Percentiles rank a stretch among this genome's conserved stretches.
Conservation (phyloP, 306 rosid genomes). For the Cicer bijugum region DNA sequence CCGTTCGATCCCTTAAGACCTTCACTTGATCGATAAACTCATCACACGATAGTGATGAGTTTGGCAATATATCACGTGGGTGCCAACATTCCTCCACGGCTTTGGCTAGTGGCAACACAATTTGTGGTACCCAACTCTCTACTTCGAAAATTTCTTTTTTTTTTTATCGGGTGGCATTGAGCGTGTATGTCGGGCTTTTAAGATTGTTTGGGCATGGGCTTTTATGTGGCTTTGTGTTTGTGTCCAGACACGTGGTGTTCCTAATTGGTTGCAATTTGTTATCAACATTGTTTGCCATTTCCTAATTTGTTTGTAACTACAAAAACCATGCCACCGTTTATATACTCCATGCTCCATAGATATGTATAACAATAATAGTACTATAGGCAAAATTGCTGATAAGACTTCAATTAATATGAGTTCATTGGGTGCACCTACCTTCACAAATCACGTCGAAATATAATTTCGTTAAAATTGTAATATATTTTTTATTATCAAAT, state of each 20-base stretch:
- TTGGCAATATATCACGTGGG: neutral
- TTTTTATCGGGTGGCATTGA: neutral
- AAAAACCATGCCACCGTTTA: neutral
- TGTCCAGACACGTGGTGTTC: neutral
- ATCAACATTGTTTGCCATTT: neutral
- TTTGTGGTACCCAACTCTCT: neutral
- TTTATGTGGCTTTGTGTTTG: neutral
- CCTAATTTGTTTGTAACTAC: neutral
- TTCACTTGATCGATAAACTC: neutral
- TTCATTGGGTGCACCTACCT: neutral
- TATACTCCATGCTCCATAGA: neutral
- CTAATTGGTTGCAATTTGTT: neutral
- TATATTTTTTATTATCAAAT: too few species aligned
- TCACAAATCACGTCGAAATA: neutral
- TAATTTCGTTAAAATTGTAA: too few species aligned
- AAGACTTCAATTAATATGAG: neutral
- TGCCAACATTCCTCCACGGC: slow-evolving; percentile 2
- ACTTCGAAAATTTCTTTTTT: neutral
- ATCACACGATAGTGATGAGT: neutral
- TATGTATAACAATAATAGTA: neutral
- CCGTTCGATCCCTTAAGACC: neutral
- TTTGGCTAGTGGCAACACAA: neutral
- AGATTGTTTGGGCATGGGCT: neutral
- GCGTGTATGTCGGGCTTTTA: neutral
- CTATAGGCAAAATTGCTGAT: neutral